These are phyloP conservation scores for Tricladium varicosporioides DNA, from an alignment of 2,329 filamentous ascomycete genomes.

Conservation along the genomic window DNA sequence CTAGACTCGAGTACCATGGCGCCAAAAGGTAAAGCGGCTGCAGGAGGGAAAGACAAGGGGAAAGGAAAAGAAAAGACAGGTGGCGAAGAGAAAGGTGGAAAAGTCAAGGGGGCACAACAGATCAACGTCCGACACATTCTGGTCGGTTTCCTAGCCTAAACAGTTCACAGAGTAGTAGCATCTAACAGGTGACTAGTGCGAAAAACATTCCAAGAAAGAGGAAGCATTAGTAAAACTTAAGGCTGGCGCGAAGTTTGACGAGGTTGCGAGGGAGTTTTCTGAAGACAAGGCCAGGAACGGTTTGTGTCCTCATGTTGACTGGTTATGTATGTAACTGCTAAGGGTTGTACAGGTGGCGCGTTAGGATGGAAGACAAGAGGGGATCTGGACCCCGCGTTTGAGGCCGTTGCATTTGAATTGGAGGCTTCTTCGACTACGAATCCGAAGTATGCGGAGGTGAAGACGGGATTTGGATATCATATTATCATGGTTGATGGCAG, in stretches of 20 bases:
- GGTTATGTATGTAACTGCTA: conserved; percentile 3
- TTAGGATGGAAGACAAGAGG: conserved; percentile 73
- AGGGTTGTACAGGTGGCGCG: conserved; percentile 54
- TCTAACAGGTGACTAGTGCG: conserved; percentile 48
- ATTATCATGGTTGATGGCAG: conserved; percentile 66
- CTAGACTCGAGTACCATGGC: conserved; percentile 20
- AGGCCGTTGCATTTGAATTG: conserved; percentile 68
- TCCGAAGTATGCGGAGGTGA: conserved; percentile 67
- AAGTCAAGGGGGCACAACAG: conserved; percentile 60
- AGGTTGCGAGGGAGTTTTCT: conserved; percentile 68
- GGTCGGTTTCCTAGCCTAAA: conserved; percentile 18
- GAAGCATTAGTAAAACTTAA: conserved; percentile 68
- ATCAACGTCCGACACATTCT: conserved; percentile 74
- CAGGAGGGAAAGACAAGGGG: conserved; percentile 29
- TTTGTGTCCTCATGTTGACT: conserved; percentile 29
- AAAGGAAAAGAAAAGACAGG: conserved; percentile 41
- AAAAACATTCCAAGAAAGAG: conserved; percentile 76
- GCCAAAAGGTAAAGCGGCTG: conserved; percentile 30
- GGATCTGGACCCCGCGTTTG: conserved; percentile 65
- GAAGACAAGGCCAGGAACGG: conserved; percentile 75
- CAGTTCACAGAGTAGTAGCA: background rate
- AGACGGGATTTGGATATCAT: conserved; percentile 76
- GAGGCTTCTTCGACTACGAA: conserved; percentile 62
- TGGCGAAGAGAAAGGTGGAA: conserved; percentile 36
- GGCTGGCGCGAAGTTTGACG: conserved; percentile 68